phyloP scores from a whole-genome alignment of 2,329 filamentous ascomycete genomes.

The Elsinoe arachidis region DNA sequence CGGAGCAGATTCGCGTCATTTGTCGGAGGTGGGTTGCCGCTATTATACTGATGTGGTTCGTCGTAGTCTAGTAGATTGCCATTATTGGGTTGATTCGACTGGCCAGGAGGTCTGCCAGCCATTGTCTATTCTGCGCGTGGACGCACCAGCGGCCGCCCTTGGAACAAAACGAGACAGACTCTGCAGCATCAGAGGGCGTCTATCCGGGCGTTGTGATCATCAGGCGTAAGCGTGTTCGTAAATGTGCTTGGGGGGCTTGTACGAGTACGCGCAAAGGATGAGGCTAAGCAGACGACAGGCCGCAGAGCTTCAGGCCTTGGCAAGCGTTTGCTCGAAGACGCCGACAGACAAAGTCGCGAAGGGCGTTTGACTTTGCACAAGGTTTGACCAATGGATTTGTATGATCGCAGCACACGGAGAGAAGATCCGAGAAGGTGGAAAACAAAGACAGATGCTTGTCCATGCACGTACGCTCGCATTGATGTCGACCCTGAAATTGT shows the following conservation, averaged over 20 bases:
- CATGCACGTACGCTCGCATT: neutral
- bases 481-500: constrained; percentile 4
- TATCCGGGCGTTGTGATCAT: constrained; percentile 2
- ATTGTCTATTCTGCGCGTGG: constrained; percentile 26
- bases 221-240: neutral
- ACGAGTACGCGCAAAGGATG: neutral
- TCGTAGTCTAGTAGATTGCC: constrained; percentile 65
- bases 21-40: constrained; percentile 66
- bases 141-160: constrained; percentile 1
- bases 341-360: neutral
- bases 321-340: constrained; percentile 10
- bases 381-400: neutral
- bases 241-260: constrained; percentile 3
- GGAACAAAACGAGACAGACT: constrained; percentile 11
- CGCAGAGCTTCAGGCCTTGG: constrained; percentile 8
- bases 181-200: constrained; percentile 11
- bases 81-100: constrained; percentile 36
- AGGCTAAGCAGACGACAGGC: constrained; percentile 6
- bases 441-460: neutral
- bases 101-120: constrained; percentile 48
- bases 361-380: neutral
- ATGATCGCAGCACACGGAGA: neutral
- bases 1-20: constrained; percentile 73
- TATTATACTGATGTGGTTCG: constrained; percentile 59
- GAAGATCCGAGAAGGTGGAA: neutral